Base-by-base conservation (phyloP, 345 rosid species). In the Hirschfeldia incana region DNA sequence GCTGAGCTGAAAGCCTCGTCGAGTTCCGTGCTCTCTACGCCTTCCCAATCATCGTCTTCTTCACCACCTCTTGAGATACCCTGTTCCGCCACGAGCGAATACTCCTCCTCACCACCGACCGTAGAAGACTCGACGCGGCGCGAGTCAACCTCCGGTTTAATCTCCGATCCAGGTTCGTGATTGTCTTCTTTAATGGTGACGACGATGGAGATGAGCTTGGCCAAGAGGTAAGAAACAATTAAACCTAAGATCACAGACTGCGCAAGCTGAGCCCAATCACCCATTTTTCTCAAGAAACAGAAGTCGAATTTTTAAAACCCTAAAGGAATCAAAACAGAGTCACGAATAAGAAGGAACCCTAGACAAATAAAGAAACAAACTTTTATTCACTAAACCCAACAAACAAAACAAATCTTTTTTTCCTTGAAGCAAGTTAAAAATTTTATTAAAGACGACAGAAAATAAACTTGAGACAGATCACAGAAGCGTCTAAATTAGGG, bases 31-130 rank as follows among this genome's bases (percentile, higher is more conserved):
- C 88, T 90, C 89, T 92, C 99, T 11, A 92, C 97, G 36, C 96
- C 98, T 78, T 95, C 98, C 99, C 99, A 92, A 60, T 91, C 97
- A 17, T 91, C 91, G 10, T 87, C 94, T 3, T 87, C 94, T 3
- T 81, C 90, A 49, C 88, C 94, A 42, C 81, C 85, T 76, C 92
- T 85, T 10, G 87, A 86, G 84, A 97, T 90, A 8, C 98, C 95
- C 8, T 85, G 90, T 81, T 90, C 98, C 16, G 94, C 95, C 12
- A 84, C 72, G 51, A 89, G 12, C 32, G 97, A 90, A 65, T 21
- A 21, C 21, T 89, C 95, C 32, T 82, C 75, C 58, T 91, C 89
- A n/a, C 57, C 13, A 12, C 75, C 42, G 16, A 75, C 69, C 26
- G 27, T 11, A 12, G 74, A 28, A 1, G 68, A 30, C 12, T 73